Percentiles rank a stretch among this genome's conserved stretches.
Evolutionary conservation across 169 alveolate species (phyloP).

Genomic region (Sarcocystis neurona): DNA sequence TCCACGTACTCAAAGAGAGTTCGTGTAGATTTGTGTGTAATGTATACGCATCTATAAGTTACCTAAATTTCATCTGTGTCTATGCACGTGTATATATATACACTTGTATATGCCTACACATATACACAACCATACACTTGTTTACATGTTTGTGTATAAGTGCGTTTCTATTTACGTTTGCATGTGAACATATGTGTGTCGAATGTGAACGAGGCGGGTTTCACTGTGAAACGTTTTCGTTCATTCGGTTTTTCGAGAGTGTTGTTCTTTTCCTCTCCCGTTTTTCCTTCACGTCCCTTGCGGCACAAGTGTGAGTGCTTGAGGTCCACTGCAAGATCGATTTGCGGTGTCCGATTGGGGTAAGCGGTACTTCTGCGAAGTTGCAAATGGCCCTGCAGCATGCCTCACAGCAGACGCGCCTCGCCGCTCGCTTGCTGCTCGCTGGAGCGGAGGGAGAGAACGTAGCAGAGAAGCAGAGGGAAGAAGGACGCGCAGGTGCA

Average conservation of each 20-base stretch:
- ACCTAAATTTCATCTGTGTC: not conserved
- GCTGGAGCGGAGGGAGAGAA: constrained; percentile 57
- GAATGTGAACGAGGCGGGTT: no score
- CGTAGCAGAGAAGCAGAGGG: constrained; percentile 16
- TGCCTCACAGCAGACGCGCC: constrained; percentile 89
- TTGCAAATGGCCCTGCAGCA: constrained; percentile 87
- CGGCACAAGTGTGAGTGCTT: not conserved
- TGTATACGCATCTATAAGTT: no score
- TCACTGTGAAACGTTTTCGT: not conserved
- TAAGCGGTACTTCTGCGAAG: constrained; percentile 90
- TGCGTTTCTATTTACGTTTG: no score
- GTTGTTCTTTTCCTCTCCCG: not conserved
- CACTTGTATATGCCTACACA: no score
- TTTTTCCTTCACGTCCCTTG: not conserved
- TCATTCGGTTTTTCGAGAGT: no score
- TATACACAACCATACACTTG: no score
- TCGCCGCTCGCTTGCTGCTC: constrained; percentile 89
- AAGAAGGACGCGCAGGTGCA: no score
- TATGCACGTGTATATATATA: no score
- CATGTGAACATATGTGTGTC: no score
- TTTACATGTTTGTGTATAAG: no score
- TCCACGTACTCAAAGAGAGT: no score
- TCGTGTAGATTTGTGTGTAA: no score
- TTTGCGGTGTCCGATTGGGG: constrained; percentile 93
- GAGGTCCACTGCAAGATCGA: constrained; percentile 73